Conservation (phyloP, 2,329 filamentous ascomycete species). For the Exophiala mesophila region DNA sequence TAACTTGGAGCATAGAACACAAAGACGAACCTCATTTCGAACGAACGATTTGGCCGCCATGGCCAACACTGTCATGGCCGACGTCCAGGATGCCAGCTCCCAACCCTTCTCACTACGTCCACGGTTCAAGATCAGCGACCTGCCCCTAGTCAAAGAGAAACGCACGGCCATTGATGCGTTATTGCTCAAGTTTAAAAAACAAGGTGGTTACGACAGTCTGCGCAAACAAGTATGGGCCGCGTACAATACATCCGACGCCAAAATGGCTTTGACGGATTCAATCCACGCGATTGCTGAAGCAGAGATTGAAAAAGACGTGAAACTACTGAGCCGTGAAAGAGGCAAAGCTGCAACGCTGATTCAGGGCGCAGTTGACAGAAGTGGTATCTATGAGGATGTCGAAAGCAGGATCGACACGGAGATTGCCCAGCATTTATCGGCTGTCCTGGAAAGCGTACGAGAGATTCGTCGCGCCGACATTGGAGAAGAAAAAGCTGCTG, state of each 20-base stretch:
- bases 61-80: background rate
- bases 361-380: constrained; percentile 60
- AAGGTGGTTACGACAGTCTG: constrained; percentile 59
- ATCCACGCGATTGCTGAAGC: constrained; percentile 53
- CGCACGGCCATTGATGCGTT: constrained; percentile 56
- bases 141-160: constrained; percentile 56
- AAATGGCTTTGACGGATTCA: constrained; percentile 47
- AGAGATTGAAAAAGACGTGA: constrained; percentile 60
- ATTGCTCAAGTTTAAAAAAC: constrained; percentile 61
- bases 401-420: constrained; percentile 51
- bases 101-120: constrained; percentile 24
- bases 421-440: constrained; percentile 50
- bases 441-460: constrained; percentile 51
- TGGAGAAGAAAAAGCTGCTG: constrained; percentile 50
- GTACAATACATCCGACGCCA: constrained; percentile 51
- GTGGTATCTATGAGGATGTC: constrained; percentile 56
- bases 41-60: no score
- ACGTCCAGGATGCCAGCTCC: background rate
- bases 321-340: constrained; percentile 56
- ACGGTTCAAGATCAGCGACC: constrained; percentile 56
- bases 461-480: constrained; percentile 55
- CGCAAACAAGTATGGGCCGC: constrained; percentile 58
- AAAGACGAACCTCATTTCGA: no score
- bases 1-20: no score
- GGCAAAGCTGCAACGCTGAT: constrained; percentile 59